Conservation (phyloP, 116 monocot genomes). For the Trichopus zeylanicus region DNA sequence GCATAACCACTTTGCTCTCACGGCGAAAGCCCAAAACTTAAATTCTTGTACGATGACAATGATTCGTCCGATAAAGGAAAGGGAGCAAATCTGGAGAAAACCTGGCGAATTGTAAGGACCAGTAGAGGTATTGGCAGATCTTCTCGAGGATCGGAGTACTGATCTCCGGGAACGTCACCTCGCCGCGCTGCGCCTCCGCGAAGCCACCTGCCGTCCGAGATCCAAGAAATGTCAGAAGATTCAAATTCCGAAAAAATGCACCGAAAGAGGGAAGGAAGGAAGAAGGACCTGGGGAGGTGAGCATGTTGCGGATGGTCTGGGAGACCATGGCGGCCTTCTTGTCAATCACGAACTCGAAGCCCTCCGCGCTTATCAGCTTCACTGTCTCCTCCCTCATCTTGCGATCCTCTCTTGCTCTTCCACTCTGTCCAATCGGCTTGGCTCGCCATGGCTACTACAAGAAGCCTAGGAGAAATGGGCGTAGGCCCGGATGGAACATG, state of each 20-base stretch:
- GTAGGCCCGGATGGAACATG: too few species aligned
- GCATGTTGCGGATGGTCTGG: constrained; percentile 89
- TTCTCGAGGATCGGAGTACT: constrained; percentile 77
- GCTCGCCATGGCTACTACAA: too few species aligned
- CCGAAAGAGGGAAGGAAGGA: background rate
- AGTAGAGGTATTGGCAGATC: constrained; percentile 97
- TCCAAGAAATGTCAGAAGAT: too few species aligned
- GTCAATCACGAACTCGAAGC: constrained; percentile 89
- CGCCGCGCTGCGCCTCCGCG: constrained; percentile 66
- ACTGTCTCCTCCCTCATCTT: constrained; percentile 79
- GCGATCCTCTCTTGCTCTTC: background rate
- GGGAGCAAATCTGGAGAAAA: constrained; percentile 3
- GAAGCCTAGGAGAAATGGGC: too few species aligned
- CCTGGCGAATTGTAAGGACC: constrained; percentile 75
- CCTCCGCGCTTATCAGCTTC: constrained; percentile 94
- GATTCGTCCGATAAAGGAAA: background rate
- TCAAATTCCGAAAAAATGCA: too few species aligned
- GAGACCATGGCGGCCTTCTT: constrained; percentile 96
- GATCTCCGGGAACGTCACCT: constrained; percentile 91
- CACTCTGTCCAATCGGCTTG: background rate
- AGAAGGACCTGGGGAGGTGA: constrained; percentile 84
- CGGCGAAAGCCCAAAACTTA: too few species aligned
- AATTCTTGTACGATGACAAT: too few species aligned
- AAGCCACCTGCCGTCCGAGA: constrained; percentile 62
- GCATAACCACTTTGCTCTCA: too few species aligned